Evolutionary conservation across 1,284 basidiomycete species (phyloP).

Genomic region (Gomphus sp.): DNA sequence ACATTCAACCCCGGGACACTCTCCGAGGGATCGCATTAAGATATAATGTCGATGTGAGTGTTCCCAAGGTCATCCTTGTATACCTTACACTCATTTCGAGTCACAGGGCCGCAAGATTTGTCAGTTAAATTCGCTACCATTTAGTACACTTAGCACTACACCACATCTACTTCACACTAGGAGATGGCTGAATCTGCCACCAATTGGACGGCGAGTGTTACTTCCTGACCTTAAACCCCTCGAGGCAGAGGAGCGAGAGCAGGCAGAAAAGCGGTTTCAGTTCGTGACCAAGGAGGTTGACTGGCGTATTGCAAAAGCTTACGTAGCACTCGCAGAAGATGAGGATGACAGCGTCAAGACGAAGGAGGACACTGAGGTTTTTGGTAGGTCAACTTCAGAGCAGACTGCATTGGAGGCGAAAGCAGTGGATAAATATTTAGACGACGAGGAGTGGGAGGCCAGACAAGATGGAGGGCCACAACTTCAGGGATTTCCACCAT

Average conservation of each 20-base stretch:
- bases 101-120: constrained; percentile 48
- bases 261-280: constrained; percentile 52
- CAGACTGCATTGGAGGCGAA: constrained; percentile 28
- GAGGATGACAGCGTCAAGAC: constrained; percentile 18
- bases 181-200: constrained; percentile 42
- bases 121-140: constrained; percentile 54
- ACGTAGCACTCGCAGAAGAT: constrained; percentile 48
- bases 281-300: constrained; percentile 60
- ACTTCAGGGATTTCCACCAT: not conserved
- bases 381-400: constrained; percentile 5
- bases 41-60: constrained; percentile 50
- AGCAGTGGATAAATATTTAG: constrained; percentile 51
- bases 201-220: constrained; percentile 20
- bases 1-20: constrained; percentile 52
- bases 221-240: constrained; percentile 26
- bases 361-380: constrained; percentile 21
- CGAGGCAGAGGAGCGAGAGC: constrained; percentile 37
- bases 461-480: constrained; percentile 11
- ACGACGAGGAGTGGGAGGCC: constrained; percentile 60
- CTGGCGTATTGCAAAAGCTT: constrained; percentile 53
- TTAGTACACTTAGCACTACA: constrained; percentile 55
- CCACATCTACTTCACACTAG: constrained; percentile 70
- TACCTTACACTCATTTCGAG: not conserved
- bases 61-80: not conserved
- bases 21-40: constrained; percentile 56